phyloP scores from a whole-genome alignment of 2,329 filamentous ascomycete species.

The Canariomyces notabilis region DNA sequence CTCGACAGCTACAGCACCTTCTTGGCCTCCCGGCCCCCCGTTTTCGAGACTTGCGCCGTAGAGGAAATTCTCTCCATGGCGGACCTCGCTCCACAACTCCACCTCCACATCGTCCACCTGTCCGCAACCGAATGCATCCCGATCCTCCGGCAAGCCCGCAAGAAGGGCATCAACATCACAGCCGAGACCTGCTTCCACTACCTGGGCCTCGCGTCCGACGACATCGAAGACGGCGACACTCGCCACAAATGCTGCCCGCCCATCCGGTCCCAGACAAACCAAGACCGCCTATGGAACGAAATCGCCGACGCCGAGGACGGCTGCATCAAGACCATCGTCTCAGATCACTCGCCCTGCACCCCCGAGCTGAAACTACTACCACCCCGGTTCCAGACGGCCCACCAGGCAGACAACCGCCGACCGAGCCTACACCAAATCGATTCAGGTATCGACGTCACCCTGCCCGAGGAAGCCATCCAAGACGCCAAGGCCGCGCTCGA shows the following conservation, averaged over 20 bases:
- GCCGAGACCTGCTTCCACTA: constrained; percentile 97
- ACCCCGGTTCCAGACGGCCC: constrained; percentile 47
- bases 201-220: constrained; percentile 75
- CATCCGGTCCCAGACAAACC: constrained; percentile 75
- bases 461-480: constrained; percentile 28
- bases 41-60: constrained; percentile 88
- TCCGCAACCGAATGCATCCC: constrained; percentile 87
- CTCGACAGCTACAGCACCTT: constrained; percentile 82
- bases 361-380: constrained; percentile 89
- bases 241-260: constrained; percentile 94
- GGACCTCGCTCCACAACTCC: constrained; percentile 71
- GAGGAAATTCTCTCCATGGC: constrained; percentile 80
- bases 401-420: constrained; percentile 8
- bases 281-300: constrained; percentile 83
- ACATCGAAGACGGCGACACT: constrained; percentile 79
- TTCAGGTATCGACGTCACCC: constrained; percentile 48
- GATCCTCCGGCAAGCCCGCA: constrained; percentile 67
- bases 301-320: constrained; percentile 63
- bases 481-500: constrained; percentile 29
- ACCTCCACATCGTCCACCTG: constrained; percentile 89
- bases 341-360: constrained; percentile 94
- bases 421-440: constrained; percentile 44
- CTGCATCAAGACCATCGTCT: constrained; percentile 87
- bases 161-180: constrained; percentile 74
- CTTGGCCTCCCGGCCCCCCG: constrained; percentile 79